A percentile compares a stretch with the other conserved stretches of the same genome.
Evolutionary conservation across 805 yeast species (phyloP).

Genomic region (Metschnikowia proteae): DNA sequence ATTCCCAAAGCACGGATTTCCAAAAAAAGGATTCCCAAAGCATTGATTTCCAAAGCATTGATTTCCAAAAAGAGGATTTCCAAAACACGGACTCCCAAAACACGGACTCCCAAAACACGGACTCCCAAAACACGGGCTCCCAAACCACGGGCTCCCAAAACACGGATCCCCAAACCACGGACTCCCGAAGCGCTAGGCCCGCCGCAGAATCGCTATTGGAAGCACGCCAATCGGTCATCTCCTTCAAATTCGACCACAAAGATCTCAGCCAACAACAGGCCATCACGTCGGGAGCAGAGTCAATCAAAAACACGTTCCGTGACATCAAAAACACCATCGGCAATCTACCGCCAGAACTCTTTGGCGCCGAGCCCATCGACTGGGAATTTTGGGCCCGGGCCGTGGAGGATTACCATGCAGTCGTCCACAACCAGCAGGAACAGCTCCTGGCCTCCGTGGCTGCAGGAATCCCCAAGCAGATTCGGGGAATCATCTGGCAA

Average conservation of each 20-base stretch:
- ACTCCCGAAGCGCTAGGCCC: too few species aligned
- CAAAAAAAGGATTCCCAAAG: too few species aligned
- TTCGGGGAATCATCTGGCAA: constrained; percentile 93
- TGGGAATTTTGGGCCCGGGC: constrained; percentile 89
- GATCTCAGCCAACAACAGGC: constrained; percentile 50
- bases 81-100: too few species aligned
- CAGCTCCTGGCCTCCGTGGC: constrained; percentile 55
- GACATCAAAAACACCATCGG: constrained; percentile 50
- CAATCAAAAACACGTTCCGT: constrained; percentile 39
- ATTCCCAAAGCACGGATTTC: too few species aligned
- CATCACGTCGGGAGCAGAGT: constrained; percentile 36
- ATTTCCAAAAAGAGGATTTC: too few species aligned
- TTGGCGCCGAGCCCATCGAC: constrained; percentile 39
- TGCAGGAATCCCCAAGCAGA: constrained; percentile 77
- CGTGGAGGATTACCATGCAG: constrained; percentile 68
- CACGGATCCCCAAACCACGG: too few species aligned
- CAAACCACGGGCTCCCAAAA: too few species aligned
- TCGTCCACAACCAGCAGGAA: constrained; percentile 59
- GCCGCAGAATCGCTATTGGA: constrained; percentile 40
- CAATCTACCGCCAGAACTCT: constrained; percentile 17
- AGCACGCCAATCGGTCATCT: constrained; percentile 55
- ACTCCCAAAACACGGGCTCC: too few species aligned
- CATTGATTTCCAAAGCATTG: too few species aligned
- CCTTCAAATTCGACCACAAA: constrained; percentile 46
- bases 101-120: too few species aligned